Conservation (phyloP, 495 filamentous ascomycete genomes). For the Neurospora sp. region DNA sequence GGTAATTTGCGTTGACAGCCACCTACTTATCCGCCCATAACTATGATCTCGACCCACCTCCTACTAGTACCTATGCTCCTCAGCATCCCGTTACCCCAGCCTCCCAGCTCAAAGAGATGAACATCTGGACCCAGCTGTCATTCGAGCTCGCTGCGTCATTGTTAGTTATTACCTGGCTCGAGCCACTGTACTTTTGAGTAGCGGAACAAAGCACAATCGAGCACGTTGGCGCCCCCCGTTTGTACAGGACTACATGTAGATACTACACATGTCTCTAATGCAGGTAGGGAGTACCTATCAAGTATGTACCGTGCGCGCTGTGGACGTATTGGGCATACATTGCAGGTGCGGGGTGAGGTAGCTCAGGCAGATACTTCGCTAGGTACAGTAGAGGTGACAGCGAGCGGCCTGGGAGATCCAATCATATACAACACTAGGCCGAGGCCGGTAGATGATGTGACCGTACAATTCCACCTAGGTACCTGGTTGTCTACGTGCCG, state of each 20-base stretch:
- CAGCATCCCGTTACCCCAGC: not conserved
- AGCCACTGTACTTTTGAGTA: not conserved
- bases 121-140: not conserved
- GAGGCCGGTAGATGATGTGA: not conserved
- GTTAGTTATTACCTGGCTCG: not conserved
- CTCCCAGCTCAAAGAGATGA: not conserved
- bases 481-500: not conserved
- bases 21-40: not conserved
- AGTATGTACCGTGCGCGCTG: not conserved
- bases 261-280: not conserved
- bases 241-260: not conserved
- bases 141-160: not conserved
- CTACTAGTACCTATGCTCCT: not conserved
- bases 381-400: not conserved
- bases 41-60: not conserved
- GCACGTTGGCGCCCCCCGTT: not conserved
- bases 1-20: not conserved
- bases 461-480: not conserved
- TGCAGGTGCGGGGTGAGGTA: slow-evolving; percentile 1
- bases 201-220: not conserved
- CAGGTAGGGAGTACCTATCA: not conserved
- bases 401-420: not conserved
- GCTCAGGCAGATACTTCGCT: not conserved
- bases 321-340: not conserved
- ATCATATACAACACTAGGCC: not conserved